Percentiles rank a stretch among this genome's conserved stretches.
Evolutionary conservation across 2,329 filamentous ascomycete genomes (phyloP).

Genomic region (Aspergillus sp.): DNA sequence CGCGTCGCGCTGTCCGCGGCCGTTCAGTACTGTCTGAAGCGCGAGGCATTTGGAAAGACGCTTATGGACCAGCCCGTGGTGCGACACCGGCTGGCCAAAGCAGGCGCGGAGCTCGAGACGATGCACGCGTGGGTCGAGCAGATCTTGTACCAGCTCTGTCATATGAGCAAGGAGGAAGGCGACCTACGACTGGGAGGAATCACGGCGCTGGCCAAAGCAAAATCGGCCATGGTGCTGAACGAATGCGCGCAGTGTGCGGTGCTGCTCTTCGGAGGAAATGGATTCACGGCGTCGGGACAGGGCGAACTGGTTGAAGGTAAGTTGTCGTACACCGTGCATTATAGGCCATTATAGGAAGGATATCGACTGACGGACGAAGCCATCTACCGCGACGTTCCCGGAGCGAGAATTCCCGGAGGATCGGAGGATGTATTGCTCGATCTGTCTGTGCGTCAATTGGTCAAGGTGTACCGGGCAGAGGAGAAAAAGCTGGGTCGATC

Average conservation of each 20-base stretch:
- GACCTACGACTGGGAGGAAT: constrained; percentile 58
- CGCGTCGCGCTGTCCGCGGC: constrained; percentile 55
- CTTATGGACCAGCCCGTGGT: constrained; percentile 71
- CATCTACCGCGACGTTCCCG: constrained; percentile 59
- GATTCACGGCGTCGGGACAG: constrained; percentile 62
- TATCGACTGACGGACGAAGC: constrained; percentile 36
- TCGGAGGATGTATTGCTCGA: constrained; percentile 69
- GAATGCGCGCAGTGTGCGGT: constrained; percentile 64
- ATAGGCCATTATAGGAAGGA: background rate
- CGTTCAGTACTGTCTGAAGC: constrained; percentile 57
- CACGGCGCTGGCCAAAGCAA: constrained; percentile 66
- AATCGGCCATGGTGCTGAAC: constrained; percentile 63
- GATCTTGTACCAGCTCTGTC: constrained; percentile 61
- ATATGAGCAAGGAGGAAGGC: constrained; percentile 45
- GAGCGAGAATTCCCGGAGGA: constrained; percentile 58
- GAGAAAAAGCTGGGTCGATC: constrained; percentile 25
- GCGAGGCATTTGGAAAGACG: constrained; percentile 61
- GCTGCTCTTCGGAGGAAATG: constrained; percentile 67
- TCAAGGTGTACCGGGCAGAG: constrained; percentile 54
- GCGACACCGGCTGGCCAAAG: constrained; percentile 64
- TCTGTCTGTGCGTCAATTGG: constrained; percentile 60
- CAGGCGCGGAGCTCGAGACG: constrained; percentile 60
- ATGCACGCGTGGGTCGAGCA: constrained; percentile 68
- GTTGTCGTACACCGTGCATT: constrained; percentile 24
- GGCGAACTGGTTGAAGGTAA: constrained; percentile 64